Percentiles rank a stretch among this genome's conserved stretches.
phyloP scores from a whole-genome alignment of 2,329 filamentous ascomycete genomes.

The Beauveria australis region DNA sequence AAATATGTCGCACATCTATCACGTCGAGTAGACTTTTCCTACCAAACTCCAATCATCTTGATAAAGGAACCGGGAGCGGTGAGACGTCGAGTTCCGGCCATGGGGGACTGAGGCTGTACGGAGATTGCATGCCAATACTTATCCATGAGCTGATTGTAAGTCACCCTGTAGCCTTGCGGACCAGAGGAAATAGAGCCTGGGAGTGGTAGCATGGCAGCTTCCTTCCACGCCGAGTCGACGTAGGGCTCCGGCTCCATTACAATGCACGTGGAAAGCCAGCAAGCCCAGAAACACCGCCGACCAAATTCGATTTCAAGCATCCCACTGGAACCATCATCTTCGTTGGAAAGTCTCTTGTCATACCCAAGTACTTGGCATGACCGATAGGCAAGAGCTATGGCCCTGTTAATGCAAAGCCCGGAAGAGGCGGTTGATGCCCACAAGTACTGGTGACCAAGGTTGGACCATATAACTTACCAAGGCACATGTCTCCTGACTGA shows the following conservation, averaged over 20 bases:
- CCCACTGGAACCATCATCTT: not conserved
- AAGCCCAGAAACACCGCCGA: not conserved
- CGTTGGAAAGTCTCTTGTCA: not conserved
- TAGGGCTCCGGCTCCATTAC: slow-evolving; percentile 5
- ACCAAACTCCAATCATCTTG: slow-evolving; percentile 4
- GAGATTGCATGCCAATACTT: slow-evolving; percentile 5
- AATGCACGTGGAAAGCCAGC: slow-evolving; percentile 2
- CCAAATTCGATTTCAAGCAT: not conserved
- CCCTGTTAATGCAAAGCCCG: not conserved
- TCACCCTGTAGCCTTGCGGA: not conserved
- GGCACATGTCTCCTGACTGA: not conserved
- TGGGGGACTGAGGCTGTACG: not conserved
- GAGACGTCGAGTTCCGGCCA: not conserved
- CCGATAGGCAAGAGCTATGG: not conserved
- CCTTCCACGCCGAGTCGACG: slow-evolving; percentile 1
- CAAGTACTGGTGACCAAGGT: no score
- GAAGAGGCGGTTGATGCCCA: no score
- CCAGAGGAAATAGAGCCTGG: not conserved
- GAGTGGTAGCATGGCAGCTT: slow-evolving; percentile 1
- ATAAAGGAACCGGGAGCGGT: not conserved
- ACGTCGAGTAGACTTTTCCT: not conserved
- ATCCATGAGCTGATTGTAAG: slow-evolving; percentile 1
- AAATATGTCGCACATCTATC: not conserved
- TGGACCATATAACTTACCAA: not conserved
- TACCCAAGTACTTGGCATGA: not conserved